Conservation (phyloP, 345 rosid genomes). For the Euphorbia tirucalli region DNA sequence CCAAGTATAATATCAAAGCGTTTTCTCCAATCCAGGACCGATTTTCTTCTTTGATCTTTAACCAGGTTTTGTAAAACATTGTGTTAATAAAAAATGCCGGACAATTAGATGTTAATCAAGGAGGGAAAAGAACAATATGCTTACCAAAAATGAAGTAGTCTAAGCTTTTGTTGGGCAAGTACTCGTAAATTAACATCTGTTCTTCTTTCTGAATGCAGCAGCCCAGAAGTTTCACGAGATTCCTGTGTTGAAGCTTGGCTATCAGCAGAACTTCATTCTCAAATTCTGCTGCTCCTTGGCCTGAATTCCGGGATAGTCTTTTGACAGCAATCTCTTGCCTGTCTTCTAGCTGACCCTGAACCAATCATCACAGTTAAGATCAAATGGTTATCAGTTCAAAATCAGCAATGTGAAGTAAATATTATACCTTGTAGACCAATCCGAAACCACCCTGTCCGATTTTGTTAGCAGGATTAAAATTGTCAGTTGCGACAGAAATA, state of each 20-base stretch:
- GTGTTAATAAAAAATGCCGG: constrained; percentile 68
- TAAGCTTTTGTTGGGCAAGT: too few species aligned
- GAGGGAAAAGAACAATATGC: not conserved
- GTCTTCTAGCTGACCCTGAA: constrained; percentile 16
- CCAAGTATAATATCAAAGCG: constrained; percentile 25
- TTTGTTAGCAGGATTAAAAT: constrained; percentile 25
- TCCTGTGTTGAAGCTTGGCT: constrained; percentile 17
- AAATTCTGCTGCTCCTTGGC: constrained; percentile 17
- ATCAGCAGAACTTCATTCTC: constrained; percentile 14
- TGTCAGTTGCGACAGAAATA: constrained; percentile 28
- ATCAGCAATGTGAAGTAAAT: not conserved
- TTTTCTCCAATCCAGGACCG: constrained; percentile 43
- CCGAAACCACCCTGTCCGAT: constrained; percentile 48
- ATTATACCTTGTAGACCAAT: constrained; percentile 39
- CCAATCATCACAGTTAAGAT: not conserved
- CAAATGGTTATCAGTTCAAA: not conserved
- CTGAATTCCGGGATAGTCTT: constrained; percentile 9
- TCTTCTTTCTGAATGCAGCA: too few species aligned
- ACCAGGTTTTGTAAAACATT: constrained; percentile 37
- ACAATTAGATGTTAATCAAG: constrained; percentile 8
- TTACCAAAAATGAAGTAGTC: constrained; percentile 1
- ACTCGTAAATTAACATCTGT: too few species aligned
- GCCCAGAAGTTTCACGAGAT: too few species aligned
- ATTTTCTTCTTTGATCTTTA: constrained; percentile 42
- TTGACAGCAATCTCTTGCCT: constrained; percentile 20